Base-by-base conservation (phyloP, 768 basidiomycete species). In the Nevesoporus exiguus region DNA sequence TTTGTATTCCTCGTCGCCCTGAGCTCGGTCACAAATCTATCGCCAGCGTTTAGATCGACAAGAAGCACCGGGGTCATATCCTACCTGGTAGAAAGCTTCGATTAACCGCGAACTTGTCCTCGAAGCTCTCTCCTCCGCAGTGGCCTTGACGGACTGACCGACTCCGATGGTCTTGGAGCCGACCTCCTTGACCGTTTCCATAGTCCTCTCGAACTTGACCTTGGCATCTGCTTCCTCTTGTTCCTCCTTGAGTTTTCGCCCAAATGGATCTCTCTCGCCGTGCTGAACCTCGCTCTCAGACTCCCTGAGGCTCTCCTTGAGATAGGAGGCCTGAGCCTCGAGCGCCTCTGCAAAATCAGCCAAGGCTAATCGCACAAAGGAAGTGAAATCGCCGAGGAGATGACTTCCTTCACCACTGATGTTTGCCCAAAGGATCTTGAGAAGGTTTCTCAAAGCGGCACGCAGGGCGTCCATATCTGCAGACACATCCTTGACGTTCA, bases 341-440 rank as follows among this genome's bases (percentile, higher is more conserved):
- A 88, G 54, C 17, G 77, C 67, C 48, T 85, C 85, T 0, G 86
- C 85, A 0, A 81, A 78, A 51, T 89, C 85, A 0, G 86, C 85
- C 41, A 88, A 70, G 3, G 84, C 77, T 29, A 86, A 76, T 0
- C 88, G 81, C 1, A 77, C 60, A 58, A 88, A 82, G 27, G 85
- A 87, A 6, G 83, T 74, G 60, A 88, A 79, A 66, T 89, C 87
- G 49, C 75, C 69, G 59, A 85, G 72, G 24, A 86, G 70, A 31
- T 76, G 76, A 40, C 72, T 69, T 14, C 81, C 78, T 63, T 86
- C 85, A 4, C 77, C 73, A 0, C 79, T 70, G 24, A 84, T 42
- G 27, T 78, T 82, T 2, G 75, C 62, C 77, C 81, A 85, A 40
- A 85, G 55, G 56, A 80, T 75, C 39, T 75, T 71, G 43, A 86